Evolutionary conservation across 139 green algal species (phyloP), one percentile per base, ranked within the genome.

Genomic region (Picochlorum sp.): DNA sequence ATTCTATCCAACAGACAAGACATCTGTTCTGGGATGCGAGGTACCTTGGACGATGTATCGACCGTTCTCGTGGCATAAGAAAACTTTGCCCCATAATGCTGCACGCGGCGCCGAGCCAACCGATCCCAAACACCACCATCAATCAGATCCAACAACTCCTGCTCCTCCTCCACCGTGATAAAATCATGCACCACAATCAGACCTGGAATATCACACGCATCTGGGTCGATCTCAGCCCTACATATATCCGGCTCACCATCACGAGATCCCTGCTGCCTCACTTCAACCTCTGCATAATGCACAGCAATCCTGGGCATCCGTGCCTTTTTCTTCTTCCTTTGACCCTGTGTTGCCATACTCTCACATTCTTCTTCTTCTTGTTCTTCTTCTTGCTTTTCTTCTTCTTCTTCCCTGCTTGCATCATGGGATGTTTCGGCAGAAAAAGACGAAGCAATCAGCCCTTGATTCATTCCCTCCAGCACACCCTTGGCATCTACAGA

Each of bases 1-100:
- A 79, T 63, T 38, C 49, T 70, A 10, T 34, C 49, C 9, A 65
- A 44, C 11, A 72, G 11, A 20, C 18, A 45, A 1, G 28, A 34
- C 3, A 38, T 37, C 11, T 11, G 14, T 0, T 57, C 14, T 3
- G 72, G 68, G 13, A 79, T 56, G 14, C 62, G 62, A 50, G 54
- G 18, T 23, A 34, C 44, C 6, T 41, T 14, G 1, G 20, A 50
- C 4, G 30, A 51, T 23, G 50, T 9, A 38, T 73, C 56, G 28
- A 59, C 51, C 15, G 13, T 34, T 41, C 75, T 56, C 26, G 77
- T 68, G 65, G 76, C 45, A 45, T 91, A 89, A 9, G 86, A 65
- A 69, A 96, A 97, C 4, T 41, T 70, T 55, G 76, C 85, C 10
- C 92, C 92, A 69, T 83, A 96, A 68, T 97, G 90, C 67, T 86